Base-by-base conservation (phyloP, 768 basidiomycete species). In the Chalciporus chontae region DNA sequence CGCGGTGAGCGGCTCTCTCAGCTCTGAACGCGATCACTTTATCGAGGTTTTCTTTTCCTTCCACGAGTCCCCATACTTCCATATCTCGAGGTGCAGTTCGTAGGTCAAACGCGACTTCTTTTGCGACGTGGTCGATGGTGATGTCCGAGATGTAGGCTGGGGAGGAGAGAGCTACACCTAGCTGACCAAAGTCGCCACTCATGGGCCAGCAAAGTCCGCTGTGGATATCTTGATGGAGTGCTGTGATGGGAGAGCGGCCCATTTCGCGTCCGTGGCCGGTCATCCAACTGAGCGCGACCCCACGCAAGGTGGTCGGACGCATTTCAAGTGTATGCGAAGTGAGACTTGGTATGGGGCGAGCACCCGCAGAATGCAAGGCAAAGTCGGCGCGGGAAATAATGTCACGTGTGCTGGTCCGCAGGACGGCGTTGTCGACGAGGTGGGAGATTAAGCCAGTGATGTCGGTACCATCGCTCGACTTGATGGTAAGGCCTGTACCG, bases 161-260 rank as follows among this genome's bases (percentile, higher is more conserved):
- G 5, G 78, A 77, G 2, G 84, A 83, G 24, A 99, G 81, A 31
- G 76, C 73, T 26, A 99, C 84, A 5, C 91, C 95, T 9, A 98
- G 71, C 60, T 90, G 89, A 4, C 94, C 95, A 42, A 78, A 66
- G 15, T 74, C 60, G 0, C 94, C 94, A 5, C 71, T 72, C 71
- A 98, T 92, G 1, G 95, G 90, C 94, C 95, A 99, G 69, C 95
- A 99, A 48, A 85, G 78, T 3, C 96, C 95, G 29, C 82, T 83
- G 48, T 86, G 79, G 23, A 76, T 72, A 53, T 96, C 91, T 51
- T 90, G 85, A 60, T 95, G 87, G n/a, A 99, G 74, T 3, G 90
- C 91, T 0, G 81, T 87, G 43, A 92, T 81, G 1, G 95, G 94
- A 1, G 90, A 80, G 14, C 84, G 81, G n/a, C 91, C 94, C 39